phyloP scores from a whole-genome alignment of 164 flowering plant species.

The Macadamia tetraphylla region DNA sequence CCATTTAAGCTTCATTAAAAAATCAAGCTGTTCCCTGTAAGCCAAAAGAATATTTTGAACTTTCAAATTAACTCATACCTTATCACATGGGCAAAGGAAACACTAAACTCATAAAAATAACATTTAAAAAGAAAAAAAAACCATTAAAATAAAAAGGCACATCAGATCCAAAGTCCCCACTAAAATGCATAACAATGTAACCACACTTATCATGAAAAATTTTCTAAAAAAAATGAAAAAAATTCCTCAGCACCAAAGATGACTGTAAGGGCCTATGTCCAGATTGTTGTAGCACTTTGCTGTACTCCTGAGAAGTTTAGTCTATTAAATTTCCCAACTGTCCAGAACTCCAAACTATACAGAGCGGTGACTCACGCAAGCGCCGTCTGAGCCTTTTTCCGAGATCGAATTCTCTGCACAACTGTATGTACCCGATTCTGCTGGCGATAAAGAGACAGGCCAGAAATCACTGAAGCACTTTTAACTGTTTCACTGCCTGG shows the following conservation, averaged over 20 bases:
- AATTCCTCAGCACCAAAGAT: conserved; percentile 3
- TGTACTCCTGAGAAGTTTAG: conserved; percentile 11
- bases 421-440: conserved; percentile 84
- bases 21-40: conserved; percentile 91
- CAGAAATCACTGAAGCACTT: conserved; percentile 47
- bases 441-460: conserved; percentile 78
- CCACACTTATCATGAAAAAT: conserved; percentile 10
- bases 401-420: conserved; percentile 72
- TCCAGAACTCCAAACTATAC: conserved; percentile 25
- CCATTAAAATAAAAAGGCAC: neutral
- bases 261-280: conserved; percentile 11
- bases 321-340: conserved; percentile 7
- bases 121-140: neutral
- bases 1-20: conserved; percentile 73
- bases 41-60: conserved; percentile 39
- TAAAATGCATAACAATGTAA: neutral
- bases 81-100: conserved; percentile 12
- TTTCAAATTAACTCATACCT: conserved; percentile 25
- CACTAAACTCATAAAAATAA: neutral
- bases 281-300: conserved; percentile 21
- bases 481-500: conserved; percentile 36
- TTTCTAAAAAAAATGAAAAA: conserved; percentile 1
- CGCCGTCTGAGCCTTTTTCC: conserved; percentile 86
- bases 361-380: conserved; percentile 86
- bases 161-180: conserved; percentile 3